These are phyloP conservation scores for Nasturtium officinale DNA, from an alignment of 345 rosid genomes.

Conservation along the genomic window DNA sequence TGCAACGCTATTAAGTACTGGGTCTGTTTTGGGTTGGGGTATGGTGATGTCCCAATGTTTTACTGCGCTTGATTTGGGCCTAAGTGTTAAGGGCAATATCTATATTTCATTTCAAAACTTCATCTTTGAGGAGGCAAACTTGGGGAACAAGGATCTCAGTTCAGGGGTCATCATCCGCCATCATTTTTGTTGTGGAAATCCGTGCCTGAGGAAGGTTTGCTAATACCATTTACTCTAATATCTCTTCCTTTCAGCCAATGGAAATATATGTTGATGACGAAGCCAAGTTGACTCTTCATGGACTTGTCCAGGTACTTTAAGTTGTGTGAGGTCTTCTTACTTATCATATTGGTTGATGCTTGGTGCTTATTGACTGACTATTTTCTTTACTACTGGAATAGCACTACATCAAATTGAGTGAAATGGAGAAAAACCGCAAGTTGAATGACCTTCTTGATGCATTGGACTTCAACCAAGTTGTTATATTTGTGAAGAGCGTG, in stretches of 20 bases:
- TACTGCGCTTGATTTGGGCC: not conserved
- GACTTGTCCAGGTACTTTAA: conserved; percentile 91
- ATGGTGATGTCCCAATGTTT: not conserved
- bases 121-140: conserved; percentile 49
- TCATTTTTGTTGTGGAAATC: conserved; percentile 69
- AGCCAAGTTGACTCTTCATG: conserved; percentile 98
- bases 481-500: conserved; percentile 96
- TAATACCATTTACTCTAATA: conserved; percentile 76
- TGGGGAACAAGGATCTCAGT: conserved; percentile 57
- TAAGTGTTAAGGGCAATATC: conserved; percentile 27
- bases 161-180: conserved; percentile 57
- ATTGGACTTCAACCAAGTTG: conserved; percentile 97
- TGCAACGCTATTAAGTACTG: not conserved
- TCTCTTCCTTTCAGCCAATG: conserved; percentile 97
- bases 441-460: conserved; percentile 97
- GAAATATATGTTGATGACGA: conserved; percentile 98
- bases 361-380: not conserved
- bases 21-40: conserved; percentile 6
- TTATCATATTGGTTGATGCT: not conserved
- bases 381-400: conserved; percentile 33
- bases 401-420: conserved; percentile 98
- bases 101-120: conserved; percentile 41
- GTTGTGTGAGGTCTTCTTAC: not conserved
- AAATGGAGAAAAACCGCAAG: conserved; percentile 96
- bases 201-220: conserved; percentile 62